phyloP scores from a whole-genome alignment of 2,329 filamentous ascomycete species.

The Sporothrix mexicana region DNA sequence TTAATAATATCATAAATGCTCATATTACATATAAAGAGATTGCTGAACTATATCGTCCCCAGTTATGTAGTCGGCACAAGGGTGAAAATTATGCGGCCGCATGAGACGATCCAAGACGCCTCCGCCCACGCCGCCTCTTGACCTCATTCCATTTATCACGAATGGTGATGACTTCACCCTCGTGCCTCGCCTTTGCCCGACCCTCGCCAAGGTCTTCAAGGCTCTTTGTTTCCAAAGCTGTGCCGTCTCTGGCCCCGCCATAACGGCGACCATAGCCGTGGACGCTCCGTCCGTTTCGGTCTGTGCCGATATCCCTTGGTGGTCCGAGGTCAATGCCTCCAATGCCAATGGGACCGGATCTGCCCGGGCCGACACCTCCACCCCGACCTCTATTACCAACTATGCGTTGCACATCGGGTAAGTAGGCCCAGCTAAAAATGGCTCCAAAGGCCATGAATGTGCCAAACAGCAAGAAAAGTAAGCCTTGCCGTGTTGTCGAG shows the following conservation, averaged over 20 bases:
- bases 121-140: constrained; percentile 43
- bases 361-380: not conserved
- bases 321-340: constrained; percentile 9
- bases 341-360: constrained; percentile 7
- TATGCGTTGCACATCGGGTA: constrained; percentile 55
- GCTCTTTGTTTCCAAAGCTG: constrained; percentile 50
- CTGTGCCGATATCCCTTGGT: not conserved
- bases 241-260: constrained; percentile 39
- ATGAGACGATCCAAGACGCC: constrained; percentile 29
- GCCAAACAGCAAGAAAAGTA: constrained; percentile 58
- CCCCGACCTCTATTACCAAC: constrained; percentile 43
- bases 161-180: constrained; percentile 54
- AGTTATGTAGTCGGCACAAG: not conserved
- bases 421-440: constrained; percentile 58
- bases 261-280: constrained; percentile 28
- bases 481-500: constrained; percentile 52
- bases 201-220: constrained; percentile 60
- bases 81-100: not conserved
- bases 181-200: constrained; percentile 50
- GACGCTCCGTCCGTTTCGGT: not conserved
- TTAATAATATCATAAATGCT: not conserved
- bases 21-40: constrained; percentile 1
- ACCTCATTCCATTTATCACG: constrained; percentile 52
- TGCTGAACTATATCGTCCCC: not conserved
- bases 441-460: constrained; percentile 57